Base-by-base conservation (phyloP, 2,329 filamentous ascomycete genomes). In the Cryoendolithus antarcticus region DNA sequence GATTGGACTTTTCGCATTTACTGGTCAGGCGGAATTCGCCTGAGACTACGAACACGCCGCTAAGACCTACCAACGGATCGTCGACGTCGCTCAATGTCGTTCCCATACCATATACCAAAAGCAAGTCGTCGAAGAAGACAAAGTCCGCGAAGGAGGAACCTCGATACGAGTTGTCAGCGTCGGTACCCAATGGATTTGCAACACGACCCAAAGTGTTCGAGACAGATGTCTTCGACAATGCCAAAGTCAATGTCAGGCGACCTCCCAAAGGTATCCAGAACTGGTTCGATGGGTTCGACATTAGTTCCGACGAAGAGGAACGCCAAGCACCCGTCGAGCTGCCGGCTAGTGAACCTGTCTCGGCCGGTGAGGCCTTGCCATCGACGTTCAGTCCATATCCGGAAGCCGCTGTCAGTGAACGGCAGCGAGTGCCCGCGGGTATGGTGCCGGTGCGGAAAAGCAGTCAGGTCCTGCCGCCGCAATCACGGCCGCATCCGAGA, bases 251-350 rank as follows among this genome's bases (percentile, higher is more conserved):
- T 40, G 60, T 69, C n/a, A 57, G 64, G 29, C 55, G 65, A 28
- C 66, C 66, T 9, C 65, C 66, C 4, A 65, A 62, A 35, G 66
- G 66, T 5, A 65, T 68, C 24, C 57, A 67, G 43, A 63, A 70
- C 43, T 70, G 67, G 67, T 70, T 70, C 41, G 67, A 70, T 40
- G 66, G 60, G 3, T 52, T 67, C 9, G 58, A 57, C 29, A 47
- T 51, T 38, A 49, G 47, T 33, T 48, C 46, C 12, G 51, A 53
- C 21, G 52, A 53, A 21, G 51, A 55, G 3, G 52, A 41, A 3
- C 24, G 31, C 24, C 43, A 32, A 5, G 39, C 43, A 29, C 44
- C 47, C 6, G 45, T 47, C 13, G 48, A 54, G 34, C 40, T 51
- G 10, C 47, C 47, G 5, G 50, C 48, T 3, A 42, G 47, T 29